Evolutionary conservation across 1,284 basidiomycete species (phyloP).

Genomic region (Tranzscheliella williamsii): DNA sequence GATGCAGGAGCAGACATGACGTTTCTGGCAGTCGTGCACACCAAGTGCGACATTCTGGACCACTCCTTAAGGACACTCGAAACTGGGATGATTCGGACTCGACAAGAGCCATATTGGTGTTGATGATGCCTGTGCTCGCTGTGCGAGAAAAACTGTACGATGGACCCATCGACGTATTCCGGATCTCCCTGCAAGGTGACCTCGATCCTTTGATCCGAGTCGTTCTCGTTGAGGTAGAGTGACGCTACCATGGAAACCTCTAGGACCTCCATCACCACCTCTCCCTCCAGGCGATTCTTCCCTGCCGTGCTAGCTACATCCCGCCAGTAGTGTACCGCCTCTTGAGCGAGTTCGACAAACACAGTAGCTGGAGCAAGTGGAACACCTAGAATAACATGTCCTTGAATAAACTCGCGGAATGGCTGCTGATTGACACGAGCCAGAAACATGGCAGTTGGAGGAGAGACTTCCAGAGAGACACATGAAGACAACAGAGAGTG

Average conservation of each 20-base stretch:
- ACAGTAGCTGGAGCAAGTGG: conserved; percentile 32
- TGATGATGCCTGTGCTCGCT: conserved; percentile 23
- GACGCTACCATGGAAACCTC: conserved; percentile 35
- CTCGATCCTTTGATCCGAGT: conserved; percentile 22
- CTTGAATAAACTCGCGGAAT: conserved; percentile 34
- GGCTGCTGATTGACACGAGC: conserved; percentile 19
- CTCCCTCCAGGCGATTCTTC: conserved; percentile 2
- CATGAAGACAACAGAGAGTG: conserved; percentile 19
- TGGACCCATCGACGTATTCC: conserved; percentile 12
- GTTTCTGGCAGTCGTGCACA: conserved; percentile 6
- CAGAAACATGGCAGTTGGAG: conserved; percentile 17
- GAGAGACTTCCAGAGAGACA: conserved; percentile 7
- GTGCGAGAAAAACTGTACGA: conserved; percentile 35
- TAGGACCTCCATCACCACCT: conserved; percentile 31
- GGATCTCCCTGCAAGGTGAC: conserved; percentile 30
- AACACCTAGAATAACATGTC: conserved; percentile 33
- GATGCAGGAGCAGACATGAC: conserved; percentile 8
- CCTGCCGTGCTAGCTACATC: conserved; percentile 2
- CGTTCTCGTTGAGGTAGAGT: conserved; percentile 21
- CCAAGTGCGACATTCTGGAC: conserved; percentile 20
- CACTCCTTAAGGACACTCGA: conserved; percentile 7
- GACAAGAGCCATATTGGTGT: conserved; percentile 38
- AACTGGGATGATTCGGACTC: conserved; percentile 4
- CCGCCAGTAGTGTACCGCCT: conserved; percentile 38
- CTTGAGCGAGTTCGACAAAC: conserved; percentile 39